Percentiles rank a stretch among this genome's conserved stretches.
phyloP scores from a whole-genome alignment of 2,329 filamentous ascomycete species.

The Nemania sp. region DNA sequence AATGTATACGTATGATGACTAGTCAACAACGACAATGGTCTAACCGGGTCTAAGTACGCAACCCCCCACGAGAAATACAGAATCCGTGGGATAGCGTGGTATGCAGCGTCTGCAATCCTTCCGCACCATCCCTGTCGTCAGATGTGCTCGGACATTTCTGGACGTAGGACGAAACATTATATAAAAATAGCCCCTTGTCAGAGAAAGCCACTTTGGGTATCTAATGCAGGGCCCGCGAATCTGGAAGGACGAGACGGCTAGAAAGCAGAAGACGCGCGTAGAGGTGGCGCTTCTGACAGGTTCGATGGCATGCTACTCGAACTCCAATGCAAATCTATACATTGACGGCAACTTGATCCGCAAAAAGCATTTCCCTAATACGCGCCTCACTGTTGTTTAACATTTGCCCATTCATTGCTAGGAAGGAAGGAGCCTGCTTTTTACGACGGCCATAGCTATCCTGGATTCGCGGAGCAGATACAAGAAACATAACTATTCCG shows the following conservation, averaged over 20 bases:
- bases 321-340: constrained; percentile 3
- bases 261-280: constrained; percentile 2
- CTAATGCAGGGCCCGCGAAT: constrained; percentile 25
- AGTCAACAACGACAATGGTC: constrained; percentile 13
- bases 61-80: constrained; percentile 8
- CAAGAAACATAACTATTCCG: neutral
- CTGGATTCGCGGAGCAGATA: neutral
- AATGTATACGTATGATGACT: constrained; percentile 13
- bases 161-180: constrained; percentile 30
- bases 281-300: constrained; percentile 26
- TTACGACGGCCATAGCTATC: neutral
- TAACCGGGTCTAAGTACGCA: neutral
- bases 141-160: constrained; percentile 18
- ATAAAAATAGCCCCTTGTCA: constrained; percentile 32
- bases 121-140: constrained; percentile 28
- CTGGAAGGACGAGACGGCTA: constrained; percentile 12
- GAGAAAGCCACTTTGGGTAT: constrained; percentile 20
- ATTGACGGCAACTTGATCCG: neutral
- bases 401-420: neutral
- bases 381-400: neutral
- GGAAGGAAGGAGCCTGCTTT: neutral
- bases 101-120: constrained; percentile 29
- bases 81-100: constrained; percentile 7
- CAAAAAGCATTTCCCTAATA: neutral
- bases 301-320: constrained; percentile 1